A percentile compares a stretch with the other conserved stretches of the same genome.
These are phyloP conservation scores for Fusarium torulosum DNA, from an alignment of 2,329 filamentous ascomycete genomes.

Conservation along the genomic window DNA sequence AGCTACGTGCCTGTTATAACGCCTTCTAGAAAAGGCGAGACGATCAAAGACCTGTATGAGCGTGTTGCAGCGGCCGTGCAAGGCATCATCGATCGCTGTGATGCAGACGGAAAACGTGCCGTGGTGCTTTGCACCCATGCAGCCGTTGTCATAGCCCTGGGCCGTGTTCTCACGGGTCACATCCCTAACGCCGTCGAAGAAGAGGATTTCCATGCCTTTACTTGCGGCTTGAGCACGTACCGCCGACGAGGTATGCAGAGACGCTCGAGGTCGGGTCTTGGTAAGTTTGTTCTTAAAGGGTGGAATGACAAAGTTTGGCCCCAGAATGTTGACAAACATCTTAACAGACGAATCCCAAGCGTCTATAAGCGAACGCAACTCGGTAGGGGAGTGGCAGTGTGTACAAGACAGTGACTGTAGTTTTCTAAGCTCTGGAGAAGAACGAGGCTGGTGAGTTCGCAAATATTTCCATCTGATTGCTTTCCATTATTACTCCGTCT, in stretches of 20 bases:
- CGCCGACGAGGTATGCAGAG: constrained; percentile 48
- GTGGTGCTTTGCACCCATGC: constrained; percentile 91
- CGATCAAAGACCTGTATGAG: constrained; percentile 82
- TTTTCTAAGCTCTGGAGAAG: constrained; percentile 82
- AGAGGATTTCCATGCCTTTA: constrained; percentile 88
- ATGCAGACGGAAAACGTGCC: constrained; percentile 75
- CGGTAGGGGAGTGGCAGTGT: constrained; percentile 82
- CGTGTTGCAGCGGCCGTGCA: constrained; percentile 78
- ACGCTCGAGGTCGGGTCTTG: constrained; percentile 11
- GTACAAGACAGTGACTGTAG: constrained; percentile 85
- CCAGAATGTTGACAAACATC: constrained; percentile 28
- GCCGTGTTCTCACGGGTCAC: constrained; percentile 81
- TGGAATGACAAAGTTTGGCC: constrained; percentile 19
- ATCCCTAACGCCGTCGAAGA: constrained; percentile 78
- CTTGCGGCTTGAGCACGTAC: constrained; percentile 81
- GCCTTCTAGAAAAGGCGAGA: constrained; percentile 81
- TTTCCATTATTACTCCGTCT: constrained; percentile 13
- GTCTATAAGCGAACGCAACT: constrained; percentile 18
- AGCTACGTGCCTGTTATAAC: constrained; percentile 72
- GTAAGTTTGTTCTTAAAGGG: constrained; percentile 32
- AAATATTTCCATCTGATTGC: constrained; percentile 26
- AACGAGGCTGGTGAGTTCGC: constrained; percentile 83
- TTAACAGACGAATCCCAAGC: constrained; percentile 21
- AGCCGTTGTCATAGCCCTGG: constrained; percentile 87
- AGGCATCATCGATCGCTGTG: constrained; percentile 78